A percentile compares a stretch with the other conserved stretches of the same genome.
These are phyloP conservation scores for Pleurotus eryngii DNA, from an alignment of 768 basidiomycete species.

Conservation along the genomic window DNA sequence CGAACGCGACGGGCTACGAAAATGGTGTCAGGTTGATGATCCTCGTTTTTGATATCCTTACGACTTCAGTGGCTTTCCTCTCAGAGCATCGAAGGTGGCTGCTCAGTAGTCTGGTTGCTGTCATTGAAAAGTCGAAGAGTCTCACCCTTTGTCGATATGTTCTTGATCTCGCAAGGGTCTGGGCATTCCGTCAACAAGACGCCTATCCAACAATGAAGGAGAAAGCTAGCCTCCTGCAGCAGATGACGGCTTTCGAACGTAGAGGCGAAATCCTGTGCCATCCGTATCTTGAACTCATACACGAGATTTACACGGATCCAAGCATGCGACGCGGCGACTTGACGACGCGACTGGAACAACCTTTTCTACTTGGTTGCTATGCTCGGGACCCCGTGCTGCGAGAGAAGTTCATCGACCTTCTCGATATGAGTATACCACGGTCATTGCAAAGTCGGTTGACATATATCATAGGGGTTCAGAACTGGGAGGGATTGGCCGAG, in stretches of 20 bases:
- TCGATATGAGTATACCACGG: constrained; percentile 86
- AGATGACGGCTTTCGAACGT: constrained; percentile 82
- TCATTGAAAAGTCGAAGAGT: constrained; percentile 90
- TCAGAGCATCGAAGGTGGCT: constrained; percentile 85
- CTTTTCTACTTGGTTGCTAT: constrained; percentile 90
- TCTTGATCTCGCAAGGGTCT: constrained; percentile 80
- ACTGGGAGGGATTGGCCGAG: constrained; percentile 90
- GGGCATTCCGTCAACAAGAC: constrained; percentile 87
- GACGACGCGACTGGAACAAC: constrained; percentile 87
- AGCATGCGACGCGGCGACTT: constrained; percentile 85
- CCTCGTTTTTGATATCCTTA: constrained; percentile 85
- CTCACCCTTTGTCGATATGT: constrained; percentile 75
- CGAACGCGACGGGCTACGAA: constrained; percentile 48
- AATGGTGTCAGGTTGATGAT: constrained; percentile 62
- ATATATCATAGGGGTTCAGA: constrained; percentile 90
- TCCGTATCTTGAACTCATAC: constrained; percentile 83
- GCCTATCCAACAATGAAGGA: constrained; percentile 92
- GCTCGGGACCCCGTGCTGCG: constrained; percentile 76
- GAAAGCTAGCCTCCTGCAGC: constrained; percentile 84
- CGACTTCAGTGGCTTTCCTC: constrained; percentile 73
- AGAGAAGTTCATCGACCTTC: constrained; percentile 82
- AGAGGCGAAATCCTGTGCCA: constrained; percentile 78
- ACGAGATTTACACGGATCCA: constrained; percentile 92
- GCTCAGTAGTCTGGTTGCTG: constrained; percentile 68
- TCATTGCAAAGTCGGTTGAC: constrained; percentile 78